Percentiles rank a stretch among this genome's conserved stretches.
Conservation (phyloP, 1,284 basidiomycete genomes). For the Bjerkandera adusta region DNA sequence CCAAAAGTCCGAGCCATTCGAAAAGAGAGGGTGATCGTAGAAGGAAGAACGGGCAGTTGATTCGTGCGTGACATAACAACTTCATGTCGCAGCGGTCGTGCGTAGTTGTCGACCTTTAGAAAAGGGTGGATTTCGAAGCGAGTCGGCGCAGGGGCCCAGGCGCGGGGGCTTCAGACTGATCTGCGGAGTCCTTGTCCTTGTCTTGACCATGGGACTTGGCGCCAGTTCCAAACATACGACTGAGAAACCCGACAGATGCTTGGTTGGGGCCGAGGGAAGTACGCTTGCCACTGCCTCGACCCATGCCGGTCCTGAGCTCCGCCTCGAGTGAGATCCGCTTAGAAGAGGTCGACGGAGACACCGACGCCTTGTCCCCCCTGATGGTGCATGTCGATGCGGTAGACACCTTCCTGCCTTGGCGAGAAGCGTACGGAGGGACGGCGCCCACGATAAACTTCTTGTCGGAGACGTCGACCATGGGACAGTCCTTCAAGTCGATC, state of each 20-base stretch:
- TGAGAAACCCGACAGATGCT: slow-evolving; percentile 49
- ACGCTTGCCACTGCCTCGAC: slow-evolving; percentile 7
- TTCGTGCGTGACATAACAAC: slow-evolving; percentile 1
- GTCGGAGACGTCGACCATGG: slow-evolving; percentile 26
- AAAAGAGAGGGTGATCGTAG: slow-evolving; percentile 1
- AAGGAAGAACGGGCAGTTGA: slow-evolving; percentile 6
- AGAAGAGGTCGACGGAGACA: slow-evolving; percentile 18
- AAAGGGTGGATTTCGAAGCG: slow-evolving; percentile 44
- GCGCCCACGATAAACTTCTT: slow-evolving; percentile 39
- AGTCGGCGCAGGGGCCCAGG: slow-evolving; percentile 31
- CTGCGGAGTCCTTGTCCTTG: slow-evolving; percentile 32
- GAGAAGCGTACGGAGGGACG: slow-evolving; percentile 43
- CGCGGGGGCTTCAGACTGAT: slow-evolving; percentile 32
- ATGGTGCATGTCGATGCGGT: slow-evolving; percentile 34
- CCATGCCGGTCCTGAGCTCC: background rate
- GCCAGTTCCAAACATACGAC: slow-evolving; percentile 64
- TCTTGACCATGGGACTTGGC: slow-evolving; percentile 43
- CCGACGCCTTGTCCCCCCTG: slow-evolving; percentile 15
- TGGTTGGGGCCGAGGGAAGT: slow-evolving; percentile 17
- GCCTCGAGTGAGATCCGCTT: slow-evolving; percentile 13
- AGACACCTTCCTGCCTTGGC: slow-evolving; percentile 38
- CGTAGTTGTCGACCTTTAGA: slow-evolving; percentile 29
- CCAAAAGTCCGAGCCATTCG: slow-evolving; percentile 9
- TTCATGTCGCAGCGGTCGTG: slow-evolving; percentile 16
- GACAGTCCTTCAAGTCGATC: slow-evolving; percentile 39